These are phyloP conservation scores for Malassezia nana DNA, from an alignment of 1,284 basidiomycete genomes.

Conservation along the genomic window DNA sequence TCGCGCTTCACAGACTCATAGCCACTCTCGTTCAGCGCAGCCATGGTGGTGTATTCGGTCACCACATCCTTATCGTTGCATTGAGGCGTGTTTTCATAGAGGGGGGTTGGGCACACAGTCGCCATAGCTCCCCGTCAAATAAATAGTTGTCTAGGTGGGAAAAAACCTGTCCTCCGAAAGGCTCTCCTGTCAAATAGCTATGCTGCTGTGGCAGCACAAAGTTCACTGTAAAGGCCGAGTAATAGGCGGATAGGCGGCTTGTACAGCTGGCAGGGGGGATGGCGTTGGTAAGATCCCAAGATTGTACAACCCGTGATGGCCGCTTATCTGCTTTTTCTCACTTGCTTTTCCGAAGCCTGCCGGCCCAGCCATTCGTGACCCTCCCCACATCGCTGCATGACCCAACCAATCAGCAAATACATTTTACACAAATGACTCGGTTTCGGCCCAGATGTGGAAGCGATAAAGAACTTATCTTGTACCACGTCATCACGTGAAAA, in stretches of 20 bases:
- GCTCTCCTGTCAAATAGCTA: not conserved
- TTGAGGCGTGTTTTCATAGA: not conserved
- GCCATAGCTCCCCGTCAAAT: not conserved
- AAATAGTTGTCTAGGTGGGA: not conserved
- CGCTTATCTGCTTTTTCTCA: not conserved
- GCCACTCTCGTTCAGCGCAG: conserved; percentile 48
- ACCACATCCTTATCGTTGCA: conserved; percentile 6
- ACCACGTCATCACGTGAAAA: not conserved
- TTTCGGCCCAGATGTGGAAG: not conserved
- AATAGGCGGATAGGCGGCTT: not conserved
- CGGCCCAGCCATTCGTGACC: not conserved
- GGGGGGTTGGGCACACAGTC: not conserved
- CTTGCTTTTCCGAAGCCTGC: not conserved
- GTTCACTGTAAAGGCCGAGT: not conserved
- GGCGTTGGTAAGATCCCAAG: not conserved
- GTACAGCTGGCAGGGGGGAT: not conserved
- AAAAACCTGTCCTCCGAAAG: not conserved
- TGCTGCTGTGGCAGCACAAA: not conserved
- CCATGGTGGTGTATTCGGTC: conserved; percentile 14
- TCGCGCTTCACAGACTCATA: conserved; percentile 63
- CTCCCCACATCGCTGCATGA: not conserved
- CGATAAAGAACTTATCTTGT: not conserved
- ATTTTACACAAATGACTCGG: not conserved
- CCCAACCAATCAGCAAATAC: not conserved
- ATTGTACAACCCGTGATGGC: not conserved